Percentiles rank a stretch among this genome's conserved stretches.
phyloP scores from a whole-genome alignment of 345 rosid genomes.

The Cardamine occulta region DNA sequence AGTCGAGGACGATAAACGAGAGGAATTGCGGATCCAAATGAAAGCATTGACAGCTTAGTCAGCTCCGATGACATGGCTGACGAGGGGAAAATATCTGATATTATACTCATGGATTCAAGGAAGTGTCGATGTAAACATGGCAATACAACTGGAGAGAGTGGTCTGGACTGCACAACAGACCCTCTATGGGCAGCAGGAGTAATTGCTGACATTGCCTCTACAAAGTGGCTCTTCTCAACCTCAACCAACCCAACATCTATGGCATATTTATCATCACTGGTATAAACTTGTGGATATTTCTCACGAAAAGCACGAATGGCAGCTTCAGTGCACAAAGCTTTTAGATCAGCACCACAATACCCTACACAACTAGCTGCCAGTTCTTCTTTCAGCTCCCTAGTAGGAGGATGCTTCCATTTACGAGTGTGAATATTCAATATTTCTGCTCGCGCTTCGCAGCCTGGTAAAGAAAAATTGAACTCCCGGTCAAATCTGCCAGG shows the following conservation, averaged over 20 bases:
- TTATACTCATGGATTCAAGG: conserved; percentile 65
- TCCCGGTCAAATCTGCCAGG: conserved; percentile 99
- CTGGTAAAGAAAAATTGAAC: conserved; percentile 97
- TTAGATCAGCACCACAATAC: conserved; percentile 98
- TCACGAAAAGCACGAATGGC: conserved; percentile 99
- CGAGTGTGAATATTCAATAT: conserved; percentile 97
- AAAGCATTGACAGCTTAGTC: conserved; percentile 88
- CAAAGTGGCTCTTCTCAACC: conserved; percentile 87
- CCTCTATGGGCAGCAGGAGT: conserved; percentile 99
- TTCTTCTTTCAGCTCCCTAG: conserved; percentile 77
- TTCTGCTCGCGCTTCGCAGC: conserved; percentile 96
- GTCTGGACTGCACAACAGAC: conserved; percentile 92
- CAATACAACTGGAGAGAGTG: conserved; percentile 88
- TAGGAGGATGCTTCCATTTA: conserved; percentile 95
- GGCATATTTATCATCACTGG: conserved; percentile 91
- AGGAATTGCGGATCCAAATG: conserved; percentile 91
- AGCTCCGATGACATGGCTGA: conserved; percentile 69
- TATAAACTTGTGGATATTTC: conserved; percentile 98
- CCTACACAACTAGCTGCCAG: conserved; percentile 99
- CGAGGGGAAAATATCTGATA: conserved; percentile 82
- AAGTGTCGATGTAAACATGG: conserved; percentile 92
- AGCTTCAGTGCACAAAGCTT: conserved; percentile 98
- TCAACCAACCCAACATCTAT: conserved; percentile 91
- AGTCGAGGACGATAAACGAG: conserved; percentile 97
- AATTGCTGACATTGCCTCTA: conserved; percentile 95